A percentile compares a stretch with the other conserved stretches of the same genome.
These are phyloP conservation scores for Corynascus novoguineensis DNA, from an alignment of 495 filamentous ascomycete species.

Conservation along the genomic window DNA sequence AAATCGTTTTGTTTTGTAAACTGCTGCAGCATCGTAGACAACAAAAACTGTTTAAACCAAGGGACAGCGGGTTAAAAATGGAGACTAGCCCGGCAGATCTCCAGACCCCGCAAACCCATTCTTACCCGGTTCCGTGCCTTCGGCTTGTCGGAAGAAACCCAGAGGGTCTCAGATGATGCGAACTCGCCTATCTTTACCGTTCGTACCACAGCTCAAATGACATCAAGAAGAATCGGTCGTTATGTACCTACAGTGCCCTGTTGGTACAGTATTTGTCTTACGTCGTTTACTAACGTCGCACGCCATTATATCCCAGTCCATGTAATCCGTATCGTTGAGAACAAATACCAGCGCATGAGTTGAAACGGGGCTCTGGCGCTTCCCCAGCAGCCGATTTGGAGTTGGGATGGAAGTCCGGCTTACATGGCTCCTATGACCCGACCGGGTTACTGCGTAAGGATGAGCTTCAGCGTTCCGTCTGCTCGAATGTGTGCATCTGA, in stretches of 20 bases:
- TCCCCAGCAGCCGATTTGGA: neutral
- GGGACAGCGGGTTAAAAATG: neutral
- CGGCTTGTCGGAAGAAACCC: neutral
- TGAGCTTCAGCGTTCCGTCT: conserved; percentile 1
- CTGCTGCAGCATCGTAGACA: no score
- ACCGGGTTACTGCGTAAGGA: neutral
- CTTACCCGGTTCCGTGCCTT: neutral
- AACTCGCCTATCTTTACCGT: neutral
- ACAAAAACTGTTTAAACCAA: no score
- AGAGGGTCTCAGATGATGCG: neutral
- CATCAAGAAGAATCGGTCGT: neutral
- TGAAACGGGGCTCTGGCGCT: neutral
- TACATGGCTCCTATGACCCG: neutral
- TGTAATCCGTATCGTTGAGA: no score
- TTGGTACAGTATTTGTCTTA: no score
- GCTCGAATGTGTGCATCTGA: neutral
- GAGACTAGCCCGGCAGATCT: neutral
- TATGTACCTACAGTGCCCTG: no score
- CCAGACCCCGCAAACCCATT: neutral
- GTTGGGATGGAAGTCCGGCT: neutral
- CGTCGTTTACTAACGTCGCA: no score
- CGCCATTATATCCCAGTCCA: no score
- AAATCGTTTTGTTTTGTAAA: no score
- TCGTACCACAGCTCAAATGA: neutral
- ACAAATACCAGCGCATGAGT: no score